phyloP scores from a whole-genome alignment of 2,329 filamentous ascomycete species.

The Exophiala sideris region DNA sequence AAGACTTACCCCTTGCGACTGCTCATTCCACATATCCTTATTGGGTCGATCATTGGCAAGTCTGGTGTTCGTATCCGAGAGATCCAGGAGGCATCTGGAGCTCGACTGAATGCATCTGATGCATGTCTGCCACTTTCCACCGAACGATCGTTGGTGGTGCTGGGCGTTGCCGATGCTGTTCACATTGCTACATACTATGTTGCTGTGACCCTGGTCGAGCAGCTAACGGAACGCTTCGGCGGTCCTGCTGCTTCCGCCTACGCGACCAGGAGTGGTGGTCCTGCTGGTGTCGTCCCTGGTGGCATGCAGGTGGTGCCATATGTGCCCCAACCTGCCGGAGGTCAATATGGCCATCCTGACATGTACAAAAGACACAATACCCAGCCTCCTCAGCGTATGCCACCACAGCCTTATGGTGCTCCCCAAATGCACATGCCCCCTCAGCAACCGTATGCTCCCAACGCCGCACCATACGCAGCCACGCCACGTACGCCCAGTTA shows the following conservation, averaged over 20 bases:
- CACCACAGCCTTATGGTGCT: slow-evolving; percentile 59
- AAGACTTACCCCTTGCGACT: slow-evolving; percentile 97
- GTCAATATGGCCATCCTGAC: slow-evolving; percentile 87
- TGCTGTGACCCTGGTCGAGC: slow-evolving; percentile 94
- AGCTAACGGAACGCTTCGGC: slow-evolving; percentile 93
- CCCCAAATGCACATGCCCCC: slow-evolving; percentile 70
- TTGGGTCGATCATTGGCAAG: slow-evolving; percentile 98
- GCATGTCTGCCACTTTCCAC: slow-evolving; percentile 90
- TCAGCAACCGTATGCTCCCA: slow-evolving; percentile 37
- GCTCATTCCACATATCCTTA: slow-evolving; percentile 92
- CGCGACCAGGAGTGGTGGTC: slow-evolving; percentile 87
- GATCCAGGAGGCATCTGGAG: slow-evolving; percentile 96
- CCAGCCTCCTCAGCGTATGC: slow-evolving; percentile 71
- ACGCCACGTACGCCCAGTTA: slow-evolving; percentile 72
- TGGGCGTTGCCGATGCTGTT: slow-evolving; percentile 95
- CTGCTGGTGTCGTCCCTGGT: slow-evolving; percentile 88
- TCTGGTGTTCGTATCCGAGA: slow-evolving; percentile 93
- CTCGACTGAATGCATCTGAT: slow-evolving; percentile 93
- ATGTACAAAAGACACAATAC: slow-evolving; percentile 70
- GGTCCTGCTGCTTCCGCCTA: slow-evolving; percentile 97
- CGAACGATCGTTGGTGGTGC: slow-evolving; percentile 94
- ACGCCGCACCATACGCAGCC: slow-evolving; percentile 72
- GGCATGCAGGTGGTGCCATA: slow-evolving; percentile 99
- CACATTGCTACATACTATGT: slow-evolving; percentile 99
- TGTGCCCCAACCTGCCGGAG: slow-evolving; percentile 85